Base-by-base conservation (phyloP, 345 rosid species). In the Fremontodendron californicum region DNA sequence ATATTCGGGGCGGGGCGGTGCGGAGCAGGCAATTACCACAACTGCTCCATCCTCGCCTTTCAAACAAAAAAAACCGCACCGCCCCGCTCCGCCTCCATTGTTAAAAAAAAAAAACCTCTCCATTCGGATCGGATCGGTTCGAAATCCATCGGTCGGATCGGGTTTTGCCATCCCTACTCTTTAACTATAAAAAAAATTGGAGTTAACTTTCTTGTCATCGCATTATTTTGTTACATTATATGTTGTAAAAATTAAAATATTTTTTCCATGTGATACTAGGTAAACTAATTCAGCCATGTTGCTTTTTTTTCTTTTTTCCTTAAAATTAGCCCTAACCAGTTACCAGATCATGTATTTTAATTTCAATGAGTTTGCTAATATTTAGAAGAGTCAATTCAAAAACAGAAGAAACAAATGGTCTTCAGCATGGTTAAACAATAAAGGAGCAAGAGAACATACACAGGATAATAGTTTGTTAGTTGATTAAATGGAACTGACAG, bases 381-480 rank as follows among this genome's bases (percentile, higher is more conserved):
- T 19, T 35, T 35, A 35, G 45, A 35, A 63, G 42, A 35, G 6
- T 35, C 43, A 18, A n/a, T 18, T 35, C 19, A 35, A 37, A 8
- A 63, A 35, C 25, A 37, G 68, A 63, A 35, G 42, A 18, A 58
- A 27, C 23, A 8, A 37, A 63, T 63, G 13, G 7, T 10, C 8
- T 35, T 63, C 70, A 63, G 19, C 45, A 39, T 19, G 27, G 13
- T 42, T 66, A 67, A 71, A 66, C 35, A 70, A 65, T 49, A 23
- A 31, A 42, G 43, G 48, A 39, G 40, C 9, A 25, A 1, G 48
- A 65, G 48, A 65, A n/a, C 48, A 66, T 66, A 40, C 39, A 29
- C 21, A 68, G 68, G 33, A 60, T 39, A 25, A 18, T 55, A 19
- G 52, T 78, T 60, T 61, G 66, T 62, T 70, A 35, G 69, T 67